Percentiles rank a stretch among this genome's conserved stretches.
Conservation (phyloP, 1,284 basidiomycete species). For the Phylloboletellus chloephorus region DNA sequence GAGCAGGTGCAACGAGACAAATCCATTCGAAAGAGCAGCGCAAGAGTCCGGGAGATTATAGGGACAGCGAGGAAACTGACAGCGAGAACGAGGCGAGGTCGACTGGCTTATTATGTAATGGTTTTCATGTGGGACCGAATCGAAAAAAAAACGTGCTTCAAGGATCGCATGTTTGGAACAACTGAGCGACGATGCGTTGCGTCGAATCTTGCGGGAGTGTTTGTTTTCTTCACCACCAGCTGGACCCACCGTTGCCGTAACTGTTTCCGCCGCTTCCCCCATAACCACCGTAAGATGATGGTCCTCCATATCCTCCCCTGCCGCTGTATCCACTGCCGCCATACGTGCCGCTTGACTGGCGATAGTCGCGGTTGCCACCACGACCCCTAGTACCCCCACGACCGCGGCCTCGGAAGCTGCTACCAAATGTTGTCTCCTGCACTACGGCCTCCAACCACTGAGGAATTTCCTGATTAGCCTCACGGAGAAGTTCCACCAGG, state of each 20-base stretch:
- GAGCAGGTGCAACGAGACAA: constrained; percentile 62
- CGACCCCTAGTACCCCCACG: constrained; percentile 62
- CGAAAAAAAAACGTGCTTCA: constrained; percentile 18
- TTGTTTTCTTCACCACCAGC: constrained; percentile 43
- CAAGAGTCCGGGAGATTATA: constrained; percentile 35
- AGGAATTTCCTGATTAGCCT: constrained; percentile 96
- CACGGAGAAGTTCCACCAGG: constrained; percentile 87
- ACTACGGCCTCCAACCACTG: constrained; percentile 88
- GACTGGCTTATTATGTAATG: constrained; percentile 17
- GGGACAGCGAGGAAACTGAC: constrained; percentile 27
- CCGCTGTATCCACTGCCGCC: constrained; percentile 37
- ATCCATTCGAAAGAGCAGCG: constrained; percentile 57
- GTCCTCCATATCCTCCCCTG: constrained; percentile 34
- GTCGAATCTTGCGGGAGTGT: constrained; percentile 10
- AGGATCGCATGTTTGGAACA: constrained; percentile 6
- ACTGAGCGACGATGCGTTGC: constrained; percentile 11
- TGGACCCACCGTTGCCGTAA: constrained; percentile 33
- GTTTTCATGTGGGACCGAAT: constrained; percentile 24
- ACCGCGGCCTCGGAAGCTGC: constrained; percentile 50
- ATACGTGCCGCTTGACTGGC: constrained; percentile 40
- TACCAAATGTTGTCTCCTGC: constrained; percentile 72
- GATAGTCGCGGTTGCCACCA: constrained; percentile 43
- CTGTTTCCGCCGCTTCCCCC: constrained; percentile 39
- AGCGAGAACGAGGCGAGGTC: constrained; percentile 20
- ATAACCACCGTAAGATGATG: constrained; percentile 36